Base-by-base conservation (phyloP, 441 rosid species). In the Corymbia citriodora region DNA sequence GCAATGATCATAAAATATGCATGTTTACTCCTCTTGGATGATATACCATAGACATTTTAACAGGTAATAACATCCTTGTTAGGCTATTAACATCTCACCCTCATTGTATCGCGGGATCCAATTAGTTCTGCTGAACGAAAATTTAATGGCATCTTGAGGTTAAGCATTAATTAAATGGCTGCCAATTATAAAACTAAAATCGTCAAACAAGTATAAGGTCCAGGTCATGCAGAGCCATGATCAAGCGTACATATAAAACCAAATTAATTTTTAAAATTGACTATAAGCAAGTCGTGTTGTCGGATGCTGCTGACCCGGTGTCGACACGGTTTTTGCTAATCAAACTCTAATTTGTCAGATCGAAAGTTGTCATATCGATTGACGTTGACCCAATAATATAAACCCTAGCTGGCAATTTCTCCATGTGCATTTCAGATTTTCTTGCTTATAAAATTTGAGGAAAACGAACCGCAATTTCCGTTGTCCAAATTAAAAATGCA, bases 271-370 rank as follows among this genome's bases (percentile, higher is more conserved):
- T 65, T n/a, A 65, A 65, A 7, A 14, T 7, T 65, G 10, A n/a
- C 72, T 63, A 3, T 7, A 63, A 63, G 5, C 2, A 63, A 63
- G 18, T n/a, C 2, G 18, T 65, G 45, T 6, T 40, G 45, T 40
- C 45, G 45, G 6, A 40, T 40, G 45, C 6, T 40, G 45, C 45
- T 40, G 45, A 57, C 29, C 0, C 6, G 1, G 0, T 57, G 13
- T 0, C 6, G 21, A 68, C 31, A 5, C 11, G 11, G 74, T n/a
- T 16, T 68, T 68, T n/a, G 74, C 40, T 2, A 68, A 15, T 16
- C 21, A 15, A 31, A 5, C 74, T n/a, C 12, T 31, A 8, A 31
- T 31, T n/a, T 31, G 40, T 31, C 2, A 1, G 74, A 68, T 0
- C 21, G 40, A 2, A 31, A 68, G 36, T 31, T 31, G 21, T 10